Percentiles rank a stretch among this genome's conserved stretches.
phyloP scores from a whole-genome alignment of 768 basidiomycete genomes.

The Mycena amicta region DNA sequence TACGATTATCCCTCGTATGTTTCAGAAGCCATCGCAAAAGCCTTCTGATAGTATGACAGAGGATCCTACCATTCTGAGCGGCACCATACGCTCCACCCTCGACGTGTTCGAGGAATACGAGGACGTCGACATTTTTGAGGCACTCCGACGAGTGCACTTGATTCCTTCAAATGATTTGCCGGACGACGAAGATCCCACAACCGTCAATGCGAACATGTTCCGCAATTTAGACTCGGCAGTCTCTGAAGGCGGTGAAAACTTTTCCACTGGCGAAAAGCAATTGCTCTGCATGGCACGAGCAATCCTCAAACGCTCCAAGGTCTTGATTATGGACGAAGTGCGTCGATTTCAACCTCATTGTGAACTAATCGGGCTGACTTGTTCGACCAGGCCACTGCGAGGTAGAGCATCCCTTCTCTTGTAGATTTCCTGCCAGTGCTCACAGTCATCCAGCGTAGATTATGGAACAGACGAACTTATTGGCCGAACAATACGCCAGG shows the following conservation, averaged over 20 bases:
- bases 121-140: conserved; percentile 82
- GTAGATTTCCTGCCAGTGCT: too few species aligned
- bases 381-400: conserved; percentile 62
- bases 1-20: conserved; percentile 74
- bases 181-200: conserved; percentile 43
- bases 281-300: conserved; percentile 88
- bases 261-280: conserved; percentile 84
- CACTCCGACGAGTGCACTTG: conserved; percentile 81
- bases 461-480: conserved; percentile 77
- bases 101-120: conserved; percentile 88
- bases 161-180: conserved; percentile 60
- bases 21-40: too few species aligned
- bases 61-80: conserved; percentile 88
- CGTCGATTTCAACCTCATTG: conserved; percentile 18
- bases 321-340: conserved; percentile 87
- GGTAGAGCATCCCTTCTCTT: too few species aligned
- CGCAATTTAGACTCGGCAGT: conserved; percentile 72
- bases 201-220: conserved; percentile 75
- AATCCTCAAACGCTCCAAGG: conserved; percentile 74
- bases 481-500: conserved; percentile 76
- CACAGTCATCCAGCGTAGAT: too few species aligned
- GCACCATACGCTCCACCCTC: conserved; percentile 75
- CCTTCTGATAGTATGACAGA: too few species aligned
- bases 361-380: conserved; percentile 5
- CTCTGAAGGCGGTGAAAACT: conserved; percentile 88